Percentiles rank a stretch among this genome's conserved stretches.
phyloP scores from a whole-genome alignment of 2,329 filamentous ascomycete species.

The Polychaeton citri region DNA sequence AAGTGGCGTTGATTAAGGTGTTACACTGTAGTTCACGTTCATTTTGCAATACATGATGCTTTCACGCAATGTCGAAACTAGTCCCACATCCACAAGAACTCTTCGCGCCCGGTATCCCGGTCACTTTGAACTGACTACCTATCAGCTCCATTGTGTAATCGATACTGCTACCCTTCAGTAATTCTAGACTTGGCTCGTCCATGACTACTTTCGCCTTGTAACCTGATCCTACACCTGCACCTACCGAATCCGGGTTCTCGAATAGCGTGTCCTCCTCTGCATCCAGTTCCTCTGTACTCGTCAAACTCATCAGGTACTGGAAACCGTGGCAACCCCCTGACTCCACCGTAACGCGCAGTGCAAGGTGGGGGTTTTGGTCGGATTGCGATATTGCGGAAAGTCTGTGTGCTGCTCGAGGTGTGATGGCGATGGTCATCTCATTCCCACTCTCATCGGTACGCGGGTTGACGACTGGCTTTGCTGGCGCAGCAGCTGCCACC shows the following conservation, averaged over 20 bases:
- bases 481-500: neutral
- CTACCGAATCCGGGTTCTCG: conserved; percentile 40
- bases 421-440: conserved; percentile 73
- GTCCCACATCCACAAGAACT: conserved; percentile 96
- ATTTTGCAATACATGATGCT: neutral
- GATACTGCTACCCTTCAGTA: conserved; percentile 86
- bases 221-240: conserved; percentile 27
- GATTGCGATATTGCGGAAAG: conserved; percentile 49
- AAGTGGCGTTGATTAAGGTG: too few species aligned
- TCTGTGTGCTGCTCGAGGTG: conserved; percentile 61
- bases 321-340: conserved; percentile 95
- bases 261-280: conserved; percentile 81
- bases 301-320: conserved; percentile 87
- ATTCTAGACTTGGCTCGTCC: conserved; percentile 72
- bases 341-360: conserved; percentile 83
- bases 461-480: conserved; percentile 49
- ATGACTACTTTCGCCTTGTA: conserved; percentile 67
- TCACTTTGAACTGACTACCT: conserved; percentile 88
- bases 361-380: conserved; percentile 58
- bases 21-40: neutral
- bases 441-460: conserved; percentile 70
- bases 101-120: conserved; percentile 79
- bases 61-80: conserved; percentile 70
- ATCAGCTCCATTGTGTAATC: conserved; percentile 96
- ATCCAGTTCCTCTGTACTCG: conserved; percentile 43